Evolutionary conservation across 768 basidiomycete species (phyloP), one percentile per base, ranked within the genome.

Genomic region (Trametes cubensis): DNA sequence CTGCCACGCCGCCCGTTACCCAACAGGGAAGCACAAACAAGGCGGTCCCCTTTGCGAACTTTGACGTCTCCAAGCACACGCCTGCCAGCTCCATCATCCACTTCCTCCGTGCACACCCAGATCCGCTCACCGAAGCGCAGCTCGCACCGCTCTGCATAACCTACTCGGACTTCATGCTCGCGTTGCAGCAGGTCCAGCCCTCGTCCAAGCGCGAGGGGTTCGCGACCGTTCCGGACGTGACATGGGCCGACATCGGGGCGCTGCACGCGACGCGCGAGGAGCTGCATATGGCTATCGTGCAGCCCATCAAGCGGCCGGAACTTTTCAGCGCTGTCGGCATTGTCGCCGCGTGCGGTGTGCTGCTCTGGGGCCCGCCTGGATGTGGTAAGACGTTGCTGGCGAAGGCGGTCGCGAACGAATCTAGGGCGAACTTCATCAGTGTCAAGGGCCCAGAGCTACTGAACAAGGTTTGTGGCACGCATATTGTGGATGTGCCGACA

Each of bases 291-390:
- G 92, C 94, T 15, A 93, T 99, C 66, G 95, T 99, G 3, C 92
- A 97, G 69, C 96, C 97, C 6, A 95, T 98, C 66, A 82, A 85
- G 51, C 79, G 92, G 34, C 96, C 97, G 0, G 94, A 94, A 69
- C 73, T 98, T 2, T 99, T 99, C 75, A 85, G 77, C 48, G 83
- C 83, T 11, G 90, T 98, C 1, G 97, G 97, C 6, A 94, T 99
- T 64, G 86, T 88, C 30, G 92, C 93, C 0, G 87, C 94, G 0
- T 95, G 94, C 70, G 97, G 96, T 0, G 97, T 98, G 3, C 77
- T 98, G 38, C 76, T 98, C n/a, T 98, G 97, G 97, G 97, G 97
- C 30, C 97, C 97, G 25, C 96, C 97, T 0, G 97, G 97, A 11
- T 98, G 96, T 71, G 97, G 97, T 5, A 99, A 98, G 77, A 99